Base-by-base conservation (phyloP, 768 basidiomycete species). In the Leucosporidium yakuticum region DNA sequence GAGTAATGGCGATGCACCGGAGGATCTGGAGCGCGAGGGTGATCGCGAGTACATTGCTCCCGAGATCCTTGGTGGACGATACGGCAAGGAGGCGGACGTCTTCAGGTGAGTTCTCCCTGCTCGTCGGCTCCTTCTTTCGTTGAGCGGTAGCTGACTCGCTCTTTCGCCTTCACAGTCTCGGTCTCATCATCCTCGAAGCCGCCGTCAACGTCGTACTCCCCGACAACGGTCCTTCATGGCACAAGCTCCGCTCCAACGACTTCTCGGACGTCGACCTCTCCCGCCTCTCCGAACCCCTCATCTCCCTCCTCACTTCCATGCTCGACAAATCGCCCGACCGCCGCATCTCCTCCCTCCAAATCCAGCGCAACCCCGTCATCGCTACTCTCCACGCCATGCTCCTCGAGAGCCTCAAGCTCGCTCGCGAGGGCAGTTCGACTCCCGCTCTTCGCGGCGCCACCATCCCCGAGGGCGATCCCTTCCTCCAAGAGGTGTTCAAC, bases 21-120 rank as follows among this genome's bases (percentile, higher is more conserved):
- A 68, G 51, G 75, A 77, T 50, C 69, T 97, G 77, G 95, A 98
- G 79, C 85, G 96, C 21, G 96, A 99, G 79, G 96, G 96, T 8
- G 96, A 99, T 79, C 89, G 98, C 78, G 83, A 94, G 71, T 99
- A 99, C 81, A 84, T 99, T 80, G 93, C 96, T 50, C 91, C 91
- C 17, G 96, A 99, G 80, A 90, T 97, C 51, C 82, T 99, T 62
- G 87, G 91, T 77, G 95, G 95, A 39, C 82, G 82, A 64, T 99
- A 97, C 79, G 87, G 93, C 75, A 90, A 87, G 80, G 90, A 89
- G 69, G 94, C 96, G 62, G 96, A 99, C 81, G 85, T 98, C 64
- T 99, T 98, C 83, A 93, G 89, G 93, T 92, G 77, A 80, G 88
- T 81, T 61, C 55, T 44, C 27, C 25, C 44, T 63, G 14, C 32